Percentiles rank a stretch among this genome's conserved stretches.
Evolutionary conservation across 1,284 basidiomycete genomes (phyloP).

Genomic region (Fomitopsis pinicola): DNA sequence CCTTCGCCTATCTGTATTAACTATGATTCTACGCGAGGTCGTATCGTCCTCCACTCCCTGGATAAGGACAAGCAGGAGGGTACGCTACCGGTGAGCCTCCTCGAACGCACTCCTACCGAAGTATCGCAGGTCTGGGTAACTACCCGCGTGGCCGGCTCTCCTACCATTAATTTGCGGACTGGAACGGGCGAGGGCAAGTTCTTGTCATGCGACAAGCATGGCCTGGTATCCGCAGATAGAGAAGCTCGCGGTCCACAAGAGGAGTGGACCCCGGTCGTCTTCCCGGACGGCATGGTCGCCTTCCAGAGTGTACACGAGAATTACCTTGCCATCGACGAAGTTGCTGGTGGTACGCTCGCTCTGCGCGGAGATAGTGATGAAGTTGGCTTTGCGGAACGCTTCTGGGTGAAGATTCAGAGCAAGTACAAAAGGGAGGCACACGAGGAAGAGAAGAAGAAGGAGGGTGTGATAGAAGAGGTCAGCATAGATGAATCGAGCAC

Average conservation of each 20-base stretch:
- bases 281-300: slow-evolving; percentile 76
- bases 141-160: slow-evolving; percentile 74
- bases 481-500: slow-evolving; percentile 64
- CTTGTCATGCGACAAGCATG: slow-evolving; percentile 79
- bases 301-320: slow-evolving; percentile 86
- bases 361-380: slow-evolving; percentile 81
- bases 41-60: slow-evolving; percentile 57
- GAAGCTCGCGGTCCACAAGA: slow-evolving; percentile 85
- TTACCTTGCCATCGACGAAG: slow-evolving; percentile 77
- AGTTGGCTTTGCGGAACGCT: slow-evolving; percentile 76
- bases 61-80: slow-evolving; percentile 54
- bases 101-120: slow-evolving; percentile 69
- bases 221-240: slow-evolving; percentile 74
- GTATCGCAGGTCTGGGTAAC: slow-evolving; percentile 87
- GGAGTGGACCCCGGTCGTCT: slow-evolving; percentile 77
- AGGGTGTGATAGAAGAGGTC: slow-evolving; percentile 48
- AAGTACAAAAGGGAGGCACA: slow-evolving; percentile 87
- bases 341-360: slow-evolving; percentile 73
- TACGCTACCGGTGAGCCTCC: slow-evolving; percentile 32
- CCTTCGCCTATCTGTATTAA: slow-evolving; percentile 70
- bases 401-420: slow-evolving; percentile 87
- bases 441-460: slow-evolving; percentile 74
- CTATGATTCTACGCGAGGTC: slow-evolving; percentile 73
- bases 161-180: slow-evolving; percentile 78
- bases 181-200: slow-evolving; percentile 85